These are phyloP conservation scores for Kodamaea laetipori DNA, from an alignment of 805 yeast genomes.

Conservation along the genomic window DNA sequence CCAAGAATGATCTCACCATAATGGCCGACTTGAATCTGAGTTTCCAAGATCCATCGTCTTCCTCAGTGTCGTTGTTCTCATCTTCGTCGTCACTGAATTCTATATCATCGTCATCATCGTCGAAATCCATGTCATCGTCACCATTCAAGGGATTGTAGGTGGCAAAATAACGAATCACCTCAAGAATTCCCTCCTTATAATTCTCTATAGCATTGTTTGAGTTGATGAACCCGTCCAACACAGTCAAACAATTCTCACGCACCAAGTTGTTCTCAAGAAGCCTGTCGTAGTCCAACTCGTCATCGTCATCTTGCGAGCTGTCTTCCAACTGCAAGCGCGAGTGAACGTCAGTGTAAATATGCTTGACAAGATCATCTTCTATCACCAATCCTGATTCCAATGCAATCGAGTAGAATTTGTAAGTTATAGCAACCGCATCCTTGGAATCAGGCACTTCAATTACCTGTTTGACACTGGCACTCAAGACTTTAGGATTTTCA, in stretches of 20 bases:
- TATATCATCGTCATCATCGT: constrained; percentile 18
- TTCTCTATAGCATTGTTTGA: constrained; percentile 16
- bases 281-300: constrained; percentile 47
- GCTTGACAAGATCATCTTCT: constrained; percentile 8
- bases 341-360: constrained; percentile 11
- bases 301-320: constrained; percentile 19
- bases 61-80: constrained; percentile 43
- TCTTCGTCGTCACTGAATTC: constrained; percentile 49
- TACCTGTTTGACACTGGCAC: constrained; percentile 2
- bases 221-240: constrained; percentile 37
- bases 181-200: constrained; percentile 18
- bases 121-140: constrained; percentile 28
- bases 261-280: constrained; percentile 46
- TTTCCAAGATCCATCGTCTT: constrained; percentile 58
- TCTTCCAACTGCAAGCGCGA: constrained; percentile 7
- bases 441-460: neutral
- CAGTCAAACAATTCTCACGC: constrained; percentile 53
- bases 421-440: constrained; percentile 3
- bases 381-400: constrained; percentile 9
- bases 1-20: constrained; percentile 42
- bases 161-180: constrained; percentile 26
- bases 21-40: constrained; percentile 55
- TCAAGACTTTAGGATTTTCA: constrained; percentile 6
- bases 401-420: constrained; percentile 9
- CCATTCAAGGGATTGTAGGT: constrained; percentile 33